Evolutionary conservation across 2,329 filamentous ascomycete genomes (phyloP), one percentile per base, ranked within the genome.

Genomic region (Pseudocercospora fijiensis): DNA sequence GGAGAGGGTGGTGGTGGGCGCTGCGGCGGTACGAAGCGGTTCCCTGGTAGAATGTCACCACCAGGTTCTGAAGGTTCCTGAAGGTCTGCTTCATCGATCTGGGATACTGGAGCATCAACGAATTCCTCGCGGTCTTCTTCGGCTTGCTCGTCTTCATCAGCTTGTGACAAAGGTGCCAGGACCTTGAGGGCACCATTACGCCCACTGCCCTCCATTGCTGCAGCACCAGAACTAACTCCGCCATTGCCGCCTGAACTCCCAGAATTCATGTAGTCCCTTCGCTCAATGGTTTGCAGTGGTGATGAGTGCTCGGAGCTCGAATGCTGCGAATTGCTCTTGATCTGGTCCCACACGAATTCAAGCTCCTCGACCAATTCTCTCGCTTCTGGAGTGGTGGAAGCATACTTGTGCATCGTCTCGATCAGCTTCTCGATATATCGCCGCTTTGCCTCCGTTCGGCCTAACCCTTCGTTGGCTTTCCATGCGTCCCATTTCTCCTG

Each of bases 301-400:
- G 67, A 71, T 9, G 70, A 73, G 24, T 71, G 66, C 49, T 75
- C 74, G 33, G 70, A 72, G 60, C 67, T 67, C 24, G 69, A 71
- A 57, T 72, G 71, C 58, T 75, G 72, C 18, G 70, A 73, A 56
- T 77, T 97, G 70, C 89, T 90, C 77, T 95, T 96, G 71, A 99
- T 94, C 77, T 98, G 95, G 71, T 97, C 92, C 95, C 95, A 99
- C 43, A 99, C 94, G 73, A 98, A 99, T 78, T 99, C 95, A n/a
- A 99, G 86, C 77, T 99, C 95, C 9, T 88, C 84, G 41, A 98
- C 93, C 43, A 99, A 84, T 78, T 96, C 93, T 64, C 89, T 85
- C 7, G 92, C 92, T 75, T 96, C 92, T 56, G 88, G 85, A 18
- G 92, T 97, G 45, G 89, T 85, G 49, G 84, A 95, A 57, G 95